Percentiles rank a stretch among this genome's conserved stretches.
These are phyloP conservation scores for Penicillium olsonii DNA, from an alignment of 2,329 filamentous ascomycete species.

Conservation along the genomic window DNA sequence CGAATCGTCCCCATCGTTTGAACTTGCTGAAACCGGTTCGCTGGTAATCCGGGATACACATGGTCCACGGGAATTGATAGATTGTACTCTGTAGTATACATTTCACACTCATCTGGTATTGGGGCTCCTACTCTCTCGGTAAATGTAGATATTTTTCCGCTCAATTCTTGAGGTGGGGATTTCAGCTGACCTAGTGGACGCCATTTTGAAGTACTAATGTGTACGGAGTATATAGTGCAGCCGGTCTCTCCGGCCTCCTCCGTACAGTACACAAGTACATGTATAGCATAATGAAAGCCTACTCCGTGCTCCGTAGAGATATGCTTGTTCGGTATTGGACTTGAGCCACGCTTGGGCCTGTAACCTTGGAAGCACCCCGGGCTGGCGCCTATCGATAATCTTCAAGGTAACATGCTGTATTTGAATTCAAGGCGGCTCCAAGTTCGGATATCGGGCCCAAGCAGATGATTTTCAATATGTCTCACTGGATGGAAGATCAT, in stretches of 20 bases:
- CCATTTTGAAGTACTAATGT: too few relatives aligned
- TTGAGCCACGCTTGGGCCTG: too few relatives aligned
- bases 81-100: neutral
- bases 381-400: neutral
- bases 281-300: too few relatives aligned
- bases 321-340: too few relatives aligned
- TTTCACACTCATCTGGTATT: neutral
- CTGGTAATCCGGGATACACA: neutral
- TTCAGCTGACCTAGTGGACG: conserved; percentile 18
- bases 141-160: conserved; percentile 14
- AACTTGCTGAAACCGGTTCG: neutral
- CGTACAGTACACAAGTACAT: neutral
- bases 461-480: neutral
- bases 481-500: conserved; percentile 1
- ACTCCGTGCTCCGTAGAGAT: too few relatives aligned
- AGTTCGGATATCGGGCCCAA: neutral
- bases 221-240: too few relatives aligned
- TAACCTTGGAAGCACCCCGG: too few relatives aligned
- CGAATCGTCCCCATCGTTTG: neutral
- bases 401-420: neutral
- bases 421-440: neutral
- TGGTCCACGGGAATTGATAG: neutral
- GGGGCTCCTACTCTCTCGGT: neutral
- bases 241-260: conserved; percentile 14
- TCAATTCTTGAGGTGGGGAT: conserved; percentile 14